phyloP scores from a whole-genome alignment of 768 basidiomycete species.

The Serendipita vermifera region DNA sequence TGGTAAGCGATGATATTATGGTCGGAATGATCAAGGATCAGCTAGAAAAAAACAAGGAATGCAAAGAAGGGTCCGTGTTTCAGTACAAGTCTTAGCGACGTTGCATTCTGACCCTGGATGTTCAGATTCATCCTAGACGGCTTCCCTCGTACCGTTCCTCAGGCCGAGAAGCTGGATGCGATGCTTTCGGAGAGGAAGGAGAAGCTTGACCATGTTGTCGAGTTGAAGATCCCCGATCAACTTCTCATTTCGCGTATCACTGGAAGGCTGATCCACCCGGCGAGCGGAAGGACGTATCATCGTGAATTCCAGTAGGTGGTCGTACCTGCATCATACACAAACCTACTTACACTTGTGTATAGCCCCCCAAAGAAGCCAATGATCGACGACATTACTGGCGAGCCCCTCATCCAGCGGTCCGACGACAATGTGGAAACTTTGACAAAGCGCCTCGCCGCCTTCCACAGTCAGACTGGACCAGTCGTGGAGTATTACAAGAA shows the following conservation, averaged over 20 bases:
- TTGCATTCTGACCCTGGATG: not conserved
- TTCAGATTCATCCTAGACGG: constrained; percentile 92
- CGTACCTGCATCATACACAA: not conserved
- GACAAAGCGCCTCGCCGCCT: constrained; percentile 74
- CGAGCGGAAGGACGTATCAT: constrained; percentile 88
- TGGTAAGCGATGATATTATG: constrained; percentile 94
- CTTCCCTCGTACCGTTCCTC: constrained; percentile 96
- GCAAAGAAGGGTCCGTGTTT: constrained; percentile 81
- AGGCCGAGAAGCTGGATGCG: constrained; percentile 87
- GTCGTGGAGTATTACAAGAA: constrained; percentile 93
- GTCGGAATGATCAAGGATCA: constrained; percentile 96
- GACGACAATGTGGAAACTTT: constrained; percentile 97
- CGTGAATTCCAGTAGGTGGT: constrained; percentile 75
- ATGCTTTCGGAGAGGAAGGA: constrained; percentile 79
- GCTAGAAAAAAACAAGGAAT: constrained; percentile 80
- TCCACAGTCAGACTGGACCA: constrained; percentile 88
- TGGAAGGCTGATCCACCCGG: constrained; percentile 83
- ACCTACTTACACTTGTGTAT: constrained; percentile 10
- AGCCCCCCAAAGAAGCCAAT: constrained; percentile 97
- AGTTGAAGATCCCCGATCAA: constrained; percentile 85
- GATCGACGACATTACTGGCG: constrained; percentile 87
- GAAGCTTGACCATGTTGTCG: constrained; percentile 82
- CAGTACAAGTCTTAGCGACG: not conserved
- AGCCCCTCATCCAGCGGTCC: constrained; percentile 90
- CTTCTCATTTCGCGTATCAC: constrained; percentile 96